Evolutionary conservation across 208 protist genomes (phyloP), one percentile per base, ranked within the genome.

Genomic region (Lotmaria passim): DNA sequence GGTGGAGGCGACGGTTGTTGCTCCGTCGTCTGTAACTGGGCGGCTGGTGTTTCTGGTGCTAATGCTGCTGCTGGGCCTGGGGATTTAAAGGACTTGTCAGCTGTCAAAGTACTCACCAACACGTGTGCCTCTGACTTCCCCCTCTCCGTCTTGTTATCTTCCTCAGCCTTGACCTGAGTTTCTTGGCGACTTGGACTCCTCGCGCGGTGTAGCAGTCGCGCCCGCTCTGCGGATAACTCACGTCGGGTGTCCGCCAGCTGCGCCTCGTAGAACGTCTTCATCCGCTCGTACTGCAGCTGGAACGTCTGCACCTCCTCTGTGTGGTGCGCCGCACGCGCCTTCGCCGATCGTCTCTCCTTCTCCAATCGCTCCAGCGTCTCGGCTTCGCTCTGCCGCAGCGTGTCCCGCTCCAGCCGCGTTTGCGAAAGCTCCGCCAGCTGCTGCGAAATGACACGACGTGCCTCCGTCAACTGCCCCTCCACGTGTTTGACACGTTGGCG

Each of bases 231-330:
- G n/a, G 78, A 50, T 30, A 95, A 73, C 77, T 95, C 87, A 14
- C 79, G 79, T 17, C 82, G 78, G 43, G 90, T 74, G 75, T 95
- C 90, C 2, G 86, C 83, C 47, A 95, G 69, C 75, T 93, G 83
- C 11, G 82, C 62, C 48, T 95, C 90, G 66, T 90, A 92, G 26
- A 86, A 82, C 14, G 81, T 79, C 46, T 86, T 85, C 58, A 89
- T 70, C 21, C 87, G 87, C 65, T 88, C 87, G 59, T 87, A 84
- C 76, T 95, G 83, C 19, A 60, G 23, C 56, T 76, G 78, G 66
- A 92, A 70, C 28, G 82, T 82, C 36, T 60, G 60, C 23, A 90
- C 71, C 60, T 92, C 81, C 28, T 84, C 78, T 15, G 69, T 67
- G 64, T 89, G 86, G 46, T 85, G 81, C 33, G 41, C 53, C n/a